Conservation (phyloP, 2,329 filamentous ascomycete species). For the Botrytis byssoidea region DNA sequence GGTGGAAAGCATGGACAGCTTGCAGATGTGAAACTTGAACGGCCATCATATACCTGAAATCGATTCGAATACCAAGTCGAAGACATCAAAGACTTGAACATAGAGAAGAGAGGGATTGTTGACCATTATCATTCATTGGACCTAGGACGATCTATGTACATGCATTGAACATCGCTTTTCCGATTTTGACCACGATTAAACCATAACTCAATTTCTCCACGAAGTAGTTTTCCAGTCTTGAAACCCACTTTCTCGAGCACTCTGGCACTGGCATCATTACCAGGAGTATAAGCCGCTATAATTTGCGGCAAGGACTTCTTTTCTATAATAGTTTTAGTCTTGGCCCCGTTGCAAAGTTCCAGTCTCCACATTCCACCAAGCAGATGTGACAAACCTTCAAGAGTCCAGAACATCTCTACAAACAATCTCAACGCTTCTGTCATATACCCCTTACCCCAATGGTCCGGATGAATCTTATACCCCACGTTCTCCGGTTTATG, state of each 20-base stretch:
- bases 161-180: constrained; percentile 8
- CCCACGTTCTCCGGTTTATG: constrained; percentile 23
- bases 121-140: not conserved
- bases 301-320: not conserved
- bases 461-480: constrained; percentile 25
- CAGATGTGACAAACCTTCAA: constrained; percentile 5
- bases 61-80: not conserved
- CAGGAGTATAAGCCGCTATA: constrained; percentile 22
- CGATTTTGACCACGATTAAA: not conserved
- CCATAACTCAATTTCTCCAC: constrained; percentile 15
- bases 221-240: constrained; percentile 20
- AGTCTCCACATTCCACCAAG: not conserved
- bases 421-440: constrained; percentile 25
- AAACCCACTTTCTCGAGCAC: constrained; percentile 30
- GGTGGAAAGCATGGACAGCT: not conserved
- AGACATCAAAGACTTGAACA: not conserved
- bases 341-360: not conserved
- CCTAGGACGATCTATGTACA: constrained; percentile 2
- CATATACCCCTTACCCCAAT: constrained; percentile 28
- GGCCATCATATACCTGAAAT: not conserved
- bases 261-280: constrained; percentile 28
- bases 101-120: too few relatives aligned
- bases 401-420: constrained; percentile 15
- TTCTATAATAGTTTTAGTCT: not conserved
- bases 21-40: not conserved